Percentiles rank a stretch among this genome's conserved stretches.
These are phyloP conservation scores for Hyphodiscus sp. DNA, from an alignment of 2,329 filamentous ascomycete genomes.

Conservation along the genomic window DNA sequence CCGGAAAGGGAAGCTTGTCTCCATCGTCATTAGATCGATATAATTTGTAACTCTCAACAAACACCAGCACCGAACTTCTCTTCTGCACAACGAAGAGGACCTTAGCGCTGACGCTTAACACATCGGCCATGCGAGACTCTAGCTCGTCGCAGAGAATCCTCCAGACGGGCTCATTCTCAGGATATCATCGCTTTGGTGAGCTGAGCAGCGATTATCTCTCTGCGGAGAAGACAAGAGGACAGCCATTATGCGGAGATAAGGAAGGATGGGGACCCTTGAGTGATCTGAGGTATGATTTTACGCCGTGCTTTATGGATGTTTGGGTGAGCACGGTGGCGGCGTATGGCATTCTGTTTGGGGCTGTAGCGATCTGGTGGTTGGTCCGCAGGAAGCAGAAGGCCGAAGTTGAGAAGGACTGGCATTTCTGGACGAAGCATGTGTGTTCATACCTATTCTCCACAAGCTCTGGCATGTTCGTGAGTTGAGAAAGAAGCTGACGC, in stretches of 20 bases:
- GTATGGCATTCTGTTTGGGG: slow-evolving; percentile 73
- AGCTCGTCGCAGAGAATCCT: slow-evolving; percentile 21
- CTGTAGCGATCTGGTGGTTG: slow-evolving; percentile 74
- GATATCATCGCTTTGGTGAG: slow-evolving; percentile 42
- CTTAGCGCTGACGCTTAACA: slow-evolving; percentile 5
- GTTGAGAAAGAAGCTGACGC: slow-evolving; percentile 5
- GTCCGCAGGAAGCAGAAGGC: slow-evolving; percentile 61
- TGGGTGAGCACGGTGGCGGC: slow-evolving; percentile 73
- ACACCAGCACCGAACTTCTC: slow-evolving; percentile 9
- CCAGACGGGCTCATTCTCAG: slow-evolving; percentile 53
- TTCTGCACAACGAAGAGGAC: slow-evolving; percentile 4
- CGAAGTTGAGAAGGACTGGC: slow-evolving; percentile 74
- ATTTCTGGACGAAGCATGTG: slow-evolving; percentile 91
- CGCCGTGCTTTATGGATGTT: slow-evolving; percentile 93
- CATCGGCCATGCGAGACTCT: slow-evolving; percentile 11
- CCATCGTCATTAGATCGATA: not conserved
- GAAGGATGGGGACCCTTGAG: slow-evolving; percentile 97
- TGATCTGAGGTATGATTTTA: slow-evolving; percentile 83
- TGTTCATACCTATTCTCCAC: slow-evolving; percentile 25
- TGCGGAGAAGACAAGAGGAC: slow-evolving; percentile 33
- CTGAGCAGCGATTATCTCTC: slow-evolving; percentile 56
- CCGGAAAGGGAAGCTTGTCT: too few relatives aligned
- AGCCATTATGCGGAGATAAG: slow-evolving; percentile 77
- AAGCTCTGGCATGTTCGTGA: slow-evolving; percentile 10
- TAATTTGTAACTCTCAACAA: not conserved